Evolutionary conservation across 129 eudicot species (phyloP), one percentile per base, ranked within the genome.

Genomic region (Chrysanthemum lavandulifolium): DNA sequence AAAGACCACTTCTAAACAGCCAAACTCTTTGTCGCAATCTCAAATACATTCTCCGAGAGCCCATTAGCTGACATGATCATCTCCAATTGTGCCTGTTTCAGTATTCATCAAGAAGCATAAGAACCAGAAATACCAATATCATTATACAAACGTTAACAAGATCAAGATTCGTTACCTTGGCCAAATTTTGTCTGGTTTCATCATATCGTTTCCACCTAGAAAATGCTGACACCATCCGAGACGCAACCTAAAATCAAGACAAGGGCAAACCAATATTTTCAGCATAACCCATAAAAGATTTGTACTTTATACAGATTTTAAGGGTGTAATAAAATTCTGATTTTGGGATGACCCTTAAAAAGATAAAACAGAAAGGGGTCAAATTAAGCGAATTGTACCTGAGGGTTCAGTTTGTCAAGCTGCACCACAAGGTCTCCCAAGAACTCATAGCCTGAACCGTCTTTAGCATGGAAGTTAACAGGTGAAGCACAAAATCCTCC

Each of bases 161-260:
- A 51, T 77, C 65, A 73, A 50, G 50, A 31, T 15, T 6, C 13
- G 5, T 70, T 85, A 93, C 98, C 97, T 86, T 89, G 13, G 98
- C 95, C 73, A 80, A 92, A 57, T 73, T 80, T 81, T 93, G 97
- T 5, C 98, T 74, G 79, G 95, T 80, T 80, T 90, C 95, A 76
- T 93, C 98, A 67, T 85, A 93, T 15, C 97, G 95, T 84, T 80
- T 89, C 98, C 98, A 93, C 57, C 98, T 88, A 59, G 97, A 93
- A 82, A 93, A 93, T 66, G 97, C 96, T 23, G 98, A 90, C 68
- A 93, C 98, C 98, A 89, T 84, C 52, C 92, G 69, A 19, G 98
- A 87, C 8, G 98, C 95, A 77, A 93, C 91, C 98, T 93, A 76
- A 23, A 73, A 55, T 14, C 54, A 54, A 72, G 61, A 71, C 25